These are phyloP conservation scores for Fusarium sarcochroum DNA, from an alignment of 2,329 filamentous ascomycete genomes.

Conservation along the genomic window DNA sequence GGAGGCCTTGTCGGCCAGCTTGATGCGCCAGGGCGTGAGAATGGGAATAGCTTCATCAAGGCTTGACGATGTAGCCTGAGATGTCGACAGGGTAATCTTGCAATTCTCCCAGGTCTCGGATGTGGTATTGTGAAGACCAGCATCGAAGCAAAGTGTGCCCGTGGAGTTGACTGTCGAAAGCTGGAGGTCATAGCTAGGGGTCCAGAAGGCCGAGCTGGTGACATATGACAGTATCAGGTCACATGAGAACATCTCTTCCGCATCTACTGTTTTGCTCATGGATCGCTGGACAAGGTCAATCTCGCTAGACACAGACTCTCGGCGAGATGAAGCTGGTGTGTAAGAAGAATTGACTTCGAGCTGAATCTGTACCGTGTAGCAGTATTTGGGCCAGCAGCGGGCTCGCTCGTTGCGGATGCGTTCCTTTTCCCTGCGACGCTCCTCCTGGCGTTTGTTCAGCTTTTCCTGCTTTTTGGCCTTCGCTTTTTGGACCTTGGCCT, in stretches of 20 bases:
- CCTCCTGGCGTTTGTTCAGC: constrained; percentile 53
- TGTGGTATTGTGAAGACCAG: constrained; percentile 72
- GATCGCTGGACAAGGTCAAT: constrained; percentile 61
- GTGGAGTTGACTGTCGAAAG: constrained; percentile 69
- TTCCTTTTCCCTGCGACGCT: constrained; percentile 59
- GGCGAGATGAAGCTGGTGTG: constrained; percentile 63
- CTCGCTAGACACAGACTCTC: constrained; percentile 67
- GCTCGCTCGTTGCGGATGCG: constrained; percentile 60
- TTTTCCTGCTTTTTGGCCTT: constrained; percentile 55
- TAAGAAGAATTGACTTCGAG: constrained; percentile 59
- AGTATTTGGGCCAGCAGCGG: constrained; percentile 65
- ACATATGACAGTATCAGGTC: constrained; percentile 71
- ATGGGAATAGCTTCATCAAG: constrained; percentile 68
- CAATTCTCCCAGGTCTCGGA: constrained; percentile 75
- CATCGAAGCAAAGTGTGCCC: constrained; percentile 71
- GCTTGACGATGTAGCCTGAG: constrained; percentile 70
- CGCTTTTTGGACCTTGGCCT: constrained; percentile 53
- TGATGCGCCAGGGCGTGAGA: constrained; percentile 70
- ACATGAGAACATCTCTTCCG: constrained; percentile 50
- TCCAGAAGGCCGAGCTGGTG: constrained; percentile 70
- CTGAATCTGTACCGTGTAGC: constrained; percentile 65
- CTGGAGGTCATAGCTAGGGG: constrained; percentile 72
- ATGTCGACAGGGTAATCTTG: constrained; percentile 73
- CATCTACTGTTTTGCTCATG: constrained; percentile 50
- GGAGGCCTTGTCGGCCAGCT: constrained; percentile 55